Evolutionary conservation across 2,329 filamentous ascomycete genomes (phyloP).

Genomic region (Epichloe elymi): DNA sequence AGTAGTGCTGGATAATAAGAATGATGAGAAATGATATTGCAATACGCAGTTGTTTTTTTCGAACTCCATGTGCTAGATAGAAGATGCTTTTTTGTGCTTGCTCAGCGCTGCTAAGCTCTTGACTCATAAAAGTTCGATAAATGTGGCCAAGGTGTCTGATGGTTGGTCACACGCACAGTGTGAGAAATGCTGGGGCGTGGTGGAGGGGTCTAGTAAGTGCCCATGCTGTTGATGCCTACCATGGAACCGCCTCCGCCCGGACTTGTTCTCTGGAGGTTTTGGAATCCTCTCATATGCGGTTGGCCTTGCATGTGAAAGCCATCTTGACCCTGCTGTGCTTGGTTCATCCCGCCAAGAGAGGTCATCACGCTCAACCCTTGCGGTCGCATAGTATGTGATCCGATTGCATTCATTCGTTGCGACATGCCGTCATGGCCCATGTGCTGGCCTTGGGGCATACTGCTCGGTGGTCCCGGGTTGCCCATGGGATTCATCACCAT

Average conservation of each 20-base stretch:
- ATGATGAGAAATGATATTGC: not conserved
- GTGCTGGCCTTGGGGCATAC: slow-evolving; percentile 15
- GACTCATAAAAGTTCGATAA: not conserved
- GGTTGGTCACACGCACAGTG: not conserved
- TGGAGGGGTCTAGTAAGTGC: not conserved
- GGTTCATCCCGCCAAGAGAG: slow-evolving; percentile 15
- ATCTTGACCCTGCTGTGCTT: slow-evolving; percentile 17
- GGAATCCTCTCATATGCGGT: slow-evolving; percentile 28
- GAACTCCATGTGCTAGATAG: not conserved
- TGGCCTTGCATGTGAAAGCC: slow-evolving; percentile 20
- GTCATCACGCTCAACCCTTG: slow-evolving; percentile 19
- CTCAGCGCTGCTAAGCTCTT: not conserved
- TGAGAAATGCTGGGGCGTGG: not conserved
- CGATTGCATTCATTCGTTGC: slow-evolving; percentile 15
- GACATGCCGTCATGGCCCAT: slow-evolving; percentile 15
- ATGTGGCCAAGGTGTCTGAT: not conserved
- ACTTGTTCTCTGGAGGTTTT: slow-evolving; percentile 32
- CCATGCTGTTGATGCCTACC: slow-evolving; percentile 17
- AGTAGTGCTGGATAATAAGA: not conserved
- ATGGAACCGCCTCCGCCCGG: slow-evolving; percentile 20
- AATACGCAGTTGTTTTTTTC: not conserved
- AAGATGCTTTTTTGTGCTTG: not conserved
- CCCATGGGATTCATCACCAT: slow-evolving; percentile 40
- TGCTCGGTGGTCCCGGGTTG: slow-evolving; percentile 11
- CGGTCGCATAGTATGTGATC: slow-evolving; percentile 12